These are phyloP conservation scores for Starmerella vitae DNA, from an alignment of 805 yeast species.

Conservation along the genomic window DNA sequence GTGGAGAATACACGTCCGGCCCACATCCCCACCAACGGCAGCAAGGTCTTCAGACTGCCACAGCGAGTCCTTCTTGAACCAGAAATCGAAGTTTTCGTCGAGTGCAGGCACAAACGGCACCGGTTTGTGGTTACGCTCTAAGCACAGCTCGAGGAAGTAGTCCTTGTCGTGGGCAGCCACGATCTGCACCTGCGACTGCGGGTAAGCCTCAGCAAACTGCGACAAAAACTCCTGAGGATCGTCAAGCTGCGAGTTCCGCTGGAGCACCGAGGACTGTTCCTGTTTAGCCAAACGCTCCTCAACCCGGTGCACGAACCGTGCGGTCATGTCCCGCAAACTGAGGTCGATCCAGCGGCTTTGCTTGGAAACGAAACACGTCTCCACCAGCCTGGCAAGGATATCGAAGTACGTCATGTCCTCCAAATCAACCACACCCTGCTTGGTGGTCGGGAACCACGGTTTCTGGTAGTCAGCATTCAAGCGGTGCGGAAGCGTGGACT, in stretches of 20 bases:
- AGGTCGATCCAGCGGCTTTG: conserved; percentile 78
- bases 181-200: conserved; percentile 65
- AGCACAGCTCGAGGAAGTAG: conserved; percentile 70
- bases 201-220: conserved; percentile 51
- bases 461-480: conserved; percentile 93
- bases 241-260: conserved; percentile 51
- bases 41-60: conserved; percentile 98
- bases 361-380: conserved; percentile 69
- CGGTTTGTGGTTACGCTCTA: conserved; percentile 83
- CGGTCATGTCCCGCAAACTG: conserved; percentile 73
- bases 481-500: conserved; percentile 67
- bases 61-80: conserved; percentile 95
- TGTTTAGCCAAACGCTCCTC: conserved; percentile 81
- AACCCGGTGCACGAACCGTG: conserved; percentile 77
- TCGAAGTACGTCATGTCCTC: conserved; percentile 93
- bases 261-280: conserved; percentile 49
- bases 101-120: conserved; percentile 94
- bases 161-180: conserved; percentile 93
- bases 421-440: conserved; percentile 73
- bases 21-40: conserved; percentile 91
- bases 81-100: conserved; percentile 86
- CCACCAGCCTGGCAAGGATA: conserved; percentile 75
- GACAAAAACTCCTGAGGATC: conserved; percentile 48
- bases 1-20: conserved; percentile 96
- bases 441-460: conserved; percentile 87